Evolutionary conservation across 768 basidiomycete genomes (phyloP).

Genomic region (Leccinum ochraceum): DNA sequence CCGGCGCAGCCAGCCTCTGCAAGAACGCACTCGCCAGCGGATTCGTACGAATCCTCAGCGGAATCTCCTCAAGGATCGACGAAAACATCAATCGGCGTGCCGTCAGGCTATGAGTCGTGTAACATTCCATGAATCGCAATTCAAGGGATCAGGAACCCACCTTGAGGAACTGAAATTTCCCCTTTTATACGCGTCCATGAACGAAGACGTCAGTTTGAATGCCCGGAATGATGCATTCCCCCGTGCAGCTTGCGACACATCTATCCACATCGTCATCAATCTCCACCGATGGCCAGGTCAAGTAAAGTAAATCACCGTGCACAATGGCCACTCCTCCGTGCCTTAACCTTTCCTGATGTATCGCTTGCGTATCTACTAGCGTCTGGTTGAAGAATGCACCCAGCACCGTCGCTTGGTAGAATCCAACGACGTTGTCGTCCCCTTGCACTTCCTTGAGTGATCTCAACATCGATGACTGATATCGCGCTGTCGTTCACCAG

Average conservation of each 20-base stretch:
- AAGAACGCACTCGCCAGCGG: conserved; percentile 80
- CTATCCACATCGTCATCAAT: conserved; percentile 40
- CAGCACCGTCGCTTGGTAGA: conserved; percentile 87
- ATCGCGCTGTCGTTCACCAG: conserved; percentile 54
- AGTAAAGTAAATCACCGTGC: conserved; percentile 58
- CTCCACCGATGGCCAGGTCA: not conserved
- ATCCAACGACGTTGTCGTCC: conserved; percentile 90
- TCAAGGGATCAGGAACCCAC: conserved; percentile 42
- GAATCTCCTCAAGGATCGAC: conserved; percentile 82
- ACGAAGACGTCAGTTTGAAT: conserved; percentile 77
- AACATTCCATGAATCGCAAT: conserved; percentile 4
- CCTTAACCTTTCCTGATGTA: conserved; percentile 82
- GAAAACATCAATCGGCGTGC: conserved; percentile 83
- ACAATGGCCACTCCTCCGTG: conserved; percentile 86
- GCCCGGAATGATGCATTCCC: conserved; percentile 90
- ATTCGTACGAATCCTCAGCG: conserved; percentile 82
- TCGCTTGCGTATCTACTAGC: conserved; percentile 78
- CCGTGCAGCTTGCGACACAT: conserved; percentile 73
- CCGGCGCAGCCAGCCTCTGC: conserved; percentile 54
- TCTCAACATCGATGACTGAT: conserved; percentile 82
- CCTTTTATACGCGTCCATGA: conserved; percentile 80
- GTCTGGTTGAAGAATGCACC: conserved; percentile 85
- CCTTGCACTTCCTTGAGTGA: conserved; percentile 89
- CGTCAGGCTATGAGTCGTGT: conserved; percentile 56
- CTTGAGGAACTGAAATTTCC: conserved; percentile 83